phyloP scores from a whole-genome alignment of 2,329 filamentous ascomycete genomes.

The Penicillium sclerotiorum region DNA sequence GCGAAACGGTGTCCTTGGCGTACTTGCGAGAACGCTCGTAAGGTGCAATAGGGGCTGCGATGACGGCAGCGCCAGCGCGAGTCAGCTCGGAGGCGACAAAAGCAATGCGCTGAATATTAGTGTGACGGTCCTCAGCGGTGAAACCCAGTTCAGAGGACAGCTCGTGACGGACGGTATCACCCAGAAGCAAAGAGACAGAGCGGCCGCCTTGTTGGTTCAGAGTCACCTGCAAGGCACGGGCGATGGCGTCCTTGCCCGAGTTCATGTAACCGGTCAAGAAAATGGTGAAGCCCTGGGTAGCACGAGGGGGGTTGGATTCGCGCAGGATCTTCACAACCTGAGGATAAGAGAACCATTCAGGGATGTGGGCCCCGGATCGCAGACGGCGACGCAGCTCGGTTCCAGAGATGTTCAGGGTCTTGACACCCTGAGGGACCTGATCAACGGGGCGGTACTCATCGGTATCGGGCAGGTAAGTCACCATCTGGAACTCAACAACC shows the following conservation, averaged over 20 bases:
- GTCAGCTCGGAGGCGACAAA: conserved; percentile 96
- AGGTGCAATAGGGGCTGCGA: conserved; percentile 93
- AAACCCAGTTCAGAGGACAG: conserved; percentile 95
- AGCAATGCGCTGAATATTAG: conserved; percentile 92
- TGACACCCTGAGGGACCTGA: conserved; percentile 78
- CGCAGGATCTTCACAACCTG: conserved; percentile 96
- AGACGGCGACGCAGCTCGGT: conserved; percentile 92
- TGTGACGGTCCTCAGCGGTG: conserved; percentile 86
- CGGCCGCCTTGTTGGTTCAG: conserved; percentile 97
- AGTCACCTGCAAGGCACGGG: conserved; percentile 91
- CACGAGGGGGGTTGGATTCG: conserved; percentile 91
- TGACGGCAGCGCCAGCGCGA: conserved; percentile 88
- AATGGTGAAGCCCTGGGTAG: conserved; percentile 93
- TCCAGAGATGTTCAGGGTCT: conserved; percentile 84
- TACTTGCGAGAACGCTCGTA: conserved; percentile 77
- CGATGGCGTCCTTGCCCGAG: conserved; percentile 95
- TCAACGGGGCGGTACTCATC: conserved; percentile 96
- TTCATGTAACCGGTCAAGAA: conserved; percentile 98
- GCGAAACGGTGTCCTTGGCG: conserved; percentile 75
- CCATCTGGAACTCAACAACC: conserved; percentile 99
- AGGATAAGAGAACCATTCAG: conserved; percentile 99
- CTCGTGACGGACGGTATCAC: conserved; percentile 92
- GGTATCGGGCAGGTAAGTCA: conserved; percentile 96
- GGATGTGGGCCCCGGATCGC: conserved; percentile 88
- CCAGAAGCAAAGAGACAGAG: conserved; percentile 89